Conservation (phyloP, 306 rosid genomes). For the Alnus rubra region DNA sequence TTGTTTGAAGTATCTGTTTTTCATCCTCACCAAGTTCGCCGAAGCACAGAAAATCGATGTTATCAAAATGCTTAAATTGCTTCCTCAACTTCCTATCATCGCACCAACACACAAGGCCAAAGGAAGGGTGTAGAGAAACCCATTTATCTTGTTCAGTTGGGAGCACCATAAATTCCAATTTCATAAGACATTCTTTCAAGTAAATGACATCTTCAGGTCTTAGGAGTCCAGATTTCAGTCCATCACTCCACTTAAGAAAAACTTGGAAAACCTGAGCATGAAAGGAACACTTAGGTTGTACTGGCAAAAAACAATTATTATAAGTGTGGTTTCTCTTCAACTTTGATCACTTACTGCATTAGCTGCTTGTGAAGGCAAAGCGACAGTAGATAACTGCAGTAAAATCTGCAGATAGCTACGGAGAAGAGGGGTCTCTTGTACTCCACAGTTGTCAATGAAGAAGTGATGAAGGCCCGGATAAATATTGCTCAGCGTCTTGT, state of each 20-base stretch:
- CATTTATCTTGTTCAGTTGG: conserved; percentile 89
- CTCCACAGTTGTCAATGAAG: conserved; percentile 67
- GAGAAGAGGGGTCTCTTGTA: conserved; percentile 70
- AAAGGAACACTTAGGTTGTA: conserved; percentile 28
- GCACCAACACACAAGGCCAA: conserved; percentile 85
- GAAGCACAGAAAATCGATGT: conserved; percentile 64
- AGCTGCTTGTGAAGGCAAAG: conserved; percentile 74
- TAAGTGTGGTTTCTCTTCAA: conserved; percentile 17
- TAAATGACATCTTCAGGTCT: conserved; percentile 53
- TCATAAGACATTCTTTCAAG: conserved; percentile 66
- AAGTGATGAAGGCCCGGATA: conserved; percentile 80
- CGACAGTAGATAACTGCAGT: conserved; percentile 65
- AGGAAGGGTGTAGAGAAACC: conserved; percentile 87
- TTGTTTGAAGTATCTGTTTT: conserved; percentile 43
- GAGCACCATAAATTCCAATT: conserved; percentile 64
- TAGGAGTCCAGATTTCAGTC: conserved; percentile 60
- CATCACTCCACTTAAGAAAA: conserved; percentile 78
- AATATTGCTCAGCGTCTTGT: conserved; percentile 58
- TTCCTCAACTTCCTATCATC: conserved; percentile 63
- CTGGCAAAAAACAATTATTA: conserved; percentile 14
- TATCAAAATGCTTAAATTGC: conserved; percentile 66
- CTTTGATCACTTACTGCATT: conserved; percentile 54
- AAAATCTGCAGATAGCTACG: conserved; percentile 73
- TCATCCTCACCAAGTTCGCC: conserved; percentile 54
- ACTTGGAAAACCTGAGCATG: conserved; percentile 68